phyloP scores from a whole-genome alignment of 371 early-diverging fungal species.

The Apophysomyces sp. region DNA sequence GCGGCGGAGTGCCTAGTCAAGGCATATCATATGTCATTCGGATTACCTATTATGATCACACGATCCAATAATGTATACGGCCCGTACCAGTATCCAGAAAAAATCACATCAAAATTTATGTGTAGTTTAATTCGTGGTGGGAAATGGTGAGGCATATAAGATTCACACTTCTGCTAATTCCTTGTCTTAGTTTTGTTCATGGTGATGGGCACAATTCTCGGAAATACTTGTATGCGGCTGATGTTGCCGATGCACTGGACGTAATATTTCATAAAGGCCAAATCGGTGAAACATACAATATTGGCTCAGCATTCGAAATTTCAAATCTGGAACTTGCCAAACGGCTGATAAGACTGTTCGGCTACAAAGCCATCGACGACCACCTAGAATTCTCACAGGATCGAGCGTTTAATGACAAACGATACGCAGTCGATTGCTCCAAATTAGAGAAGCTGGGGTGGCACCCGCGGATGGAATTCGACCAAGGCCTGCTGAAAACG shows the following conservation, averaged over 20 bases:
- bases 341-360: conserved; percentile 58
- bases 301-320: conserved; percentile 77
- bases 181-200: conserved; percentile 63
- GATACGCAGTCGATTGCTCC: conserved; percentile 77
- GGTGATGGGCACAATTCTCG: conserved; percentile 80
- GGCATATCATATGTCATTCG: conserved; percentile 82
- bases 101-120: conserved; percentile 86
- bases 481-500: conserved; percentile 69
- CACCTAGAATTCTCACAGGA: conserved; percentile 76
- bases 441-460: conserved; percentile 75
- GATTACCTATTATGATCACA: conserved; percentile 80
- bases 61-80: conserved; percentile 88
- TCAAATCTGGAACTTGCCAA: conserved; percentile 72
- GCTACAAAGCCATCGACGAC: conserved; percentile 30
- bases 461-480: conserved; percentile 65
- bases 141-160: conserved; percentile 49
- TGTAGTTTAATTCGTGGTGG: conserved; percentile 63
- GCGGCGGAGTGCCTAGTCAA: conserved; percentile 84
- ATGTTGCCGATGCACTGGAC: conserved; percentile 77
- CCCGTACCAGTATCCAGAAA: conserved; percentile 87
- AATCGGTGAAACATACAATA: conserved; percentile 80
- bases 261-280: conserved; percentile 66
- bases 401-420: conserved; percentile 78
- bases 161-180: not conserved
- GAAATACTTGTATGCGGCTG: conserved; percentile 78